Percentiles rank a stretch among this genome's conserved stretches.
phyloP scores from a whole-genome alignment of 495 filamentous ascomycete genomes.

The Aspergillus bertholletiae region DNA sequence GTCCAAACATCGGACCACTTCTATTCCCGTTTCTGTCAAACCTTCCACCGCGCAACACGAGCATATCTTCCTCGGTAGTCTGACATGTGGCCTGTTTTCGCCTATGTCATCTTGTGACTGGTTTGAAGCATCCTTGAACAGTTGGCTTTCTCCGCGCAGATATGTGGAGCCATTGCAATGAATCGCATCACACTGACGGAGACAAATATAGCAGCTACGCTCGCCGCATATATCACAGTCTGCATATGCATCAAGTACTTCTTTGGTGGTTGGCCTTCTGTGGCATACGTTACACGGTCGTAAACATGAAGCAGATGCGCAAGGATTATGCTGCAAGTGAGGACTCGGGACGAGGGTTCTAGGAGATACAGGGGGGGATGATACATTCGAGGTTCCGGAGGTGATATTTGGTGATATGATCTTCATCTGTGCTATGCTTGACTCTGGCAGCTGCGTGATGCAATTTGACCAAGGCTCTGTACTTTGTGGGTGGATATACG shows the following conservation, averaged over 20 bases:
- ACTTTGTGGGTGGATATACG: constrained; percentile 4
- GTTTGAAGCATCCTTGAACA: constrained; percentile 3
- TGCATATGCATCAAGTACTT: constrained; percentile 47
- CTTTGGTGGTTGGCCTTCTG: constrained; percentile 41
- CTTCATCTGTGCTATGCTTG: constrained; percentile 9
- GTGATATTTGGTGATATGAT: constrained; percentile 21
- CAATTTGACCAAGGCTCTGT: constrained; percentile 1
- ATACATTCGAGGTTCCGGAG: constrained; percentile 18
- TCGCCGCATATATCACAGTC: constrained; percentile 47
- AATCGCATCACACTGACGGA: constrained; percentile 42
- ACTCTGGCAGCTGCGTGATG: constrained; percentile 11
- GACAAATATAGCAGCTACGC: constrained; percentile 50
- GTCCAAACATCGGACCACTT: constrained; percentile 38
- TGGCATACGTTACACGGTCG: constrained; percentile 51
- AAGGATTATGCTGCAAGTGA: constrained; percentile 15
- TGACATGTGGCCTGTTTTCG: background rate
- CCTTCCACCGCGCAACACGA: constrained; percentile 42
- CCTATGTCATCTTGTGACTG: constrained; percentile 5
- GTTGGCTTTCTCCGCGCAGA: background rate
- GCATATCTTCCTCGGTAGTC: constrained; percentile 30
- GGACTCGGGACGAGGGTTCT: constrained; percentile 28
- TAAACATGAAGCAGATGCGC: constrained; percentile 29
- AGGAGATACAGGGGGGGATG: constrained; percentile 35
- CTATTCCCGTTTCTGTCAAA: constrained; percentile 35
- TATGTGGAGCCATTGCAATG: constrained; percentile 20